Conservation (phyloP, 495 filamentous ascomycete species). For the Aspergillus coremiiformis region DNA sequence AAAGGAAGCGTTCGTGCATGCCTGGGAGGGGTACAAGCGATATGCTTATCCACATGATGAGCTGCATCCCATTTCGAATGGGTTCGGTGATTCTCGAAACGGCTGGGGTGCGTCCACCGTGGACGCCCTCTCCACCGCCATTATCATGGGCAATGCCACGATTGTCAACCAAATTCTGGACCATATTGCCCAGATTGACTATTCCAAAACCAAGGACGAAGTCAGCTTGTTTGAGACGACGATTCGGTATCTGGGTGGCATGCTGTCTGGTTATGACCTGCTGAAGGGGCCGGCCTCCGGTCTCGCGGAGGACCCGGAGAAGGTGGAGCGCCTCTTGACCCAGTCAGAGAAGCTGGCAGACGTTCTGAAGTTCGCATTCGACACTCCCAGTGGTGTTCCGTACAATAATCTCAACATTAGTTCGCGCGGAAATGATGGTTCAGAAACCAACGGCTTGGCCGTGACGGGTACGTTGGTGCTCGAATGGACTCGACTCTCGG, state of each 20-base stretch:
- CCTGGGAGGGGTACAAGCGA: conserved; percentile 76
- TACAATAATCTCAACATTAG: conserved; percentile 62
- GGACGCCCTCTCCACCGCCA: conserved; percentile 74
- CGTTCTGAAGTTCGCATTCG: conserved; percentile 67
- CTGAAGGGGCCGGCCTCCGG: conserved; percentile 60
- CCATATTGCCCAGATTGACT: conserved; percentile 63
- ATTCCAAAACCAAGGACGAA: conserved; percentile 44
- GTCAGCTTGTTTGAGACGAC: conserved; percentile 87
- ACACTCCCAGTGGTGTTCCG: conserved; percentile 69
- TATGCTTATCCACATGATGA: conserved; percentile 79
- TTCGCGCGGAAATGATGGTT: conserved; percentile 38
- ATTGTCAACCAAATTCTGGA: conserved; percentile 63
- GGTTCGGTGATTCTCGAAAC: conserved; percentile 64
- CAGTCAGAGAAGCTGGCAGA: conserved; percentile 67
- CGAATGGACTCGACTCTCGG: conserved; percentile 79
- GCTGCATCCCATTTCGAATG: conserved; percentile 59
- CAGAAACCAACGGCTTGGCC: conserved; percentile 58
- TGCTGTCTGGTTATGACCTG: conserved; percentile 78
- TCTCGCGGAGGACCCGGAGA: conserved; percentile 36
- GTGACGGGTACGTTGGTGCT: conserved; percentile 68
- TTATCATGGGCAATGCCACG: conserved; percentile 64
- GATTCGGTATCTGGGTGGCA: conserved; percentile 76
- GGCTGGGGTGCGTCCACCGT: conserved; percentile 82
- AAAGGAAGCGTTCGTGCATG: conserved; percentile 65
- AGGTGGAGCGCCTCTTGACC: conserved; percentile 49